Conservation (phyloP, 1,139 yeast genomes). For the Suhomyces maxii region DNA sequence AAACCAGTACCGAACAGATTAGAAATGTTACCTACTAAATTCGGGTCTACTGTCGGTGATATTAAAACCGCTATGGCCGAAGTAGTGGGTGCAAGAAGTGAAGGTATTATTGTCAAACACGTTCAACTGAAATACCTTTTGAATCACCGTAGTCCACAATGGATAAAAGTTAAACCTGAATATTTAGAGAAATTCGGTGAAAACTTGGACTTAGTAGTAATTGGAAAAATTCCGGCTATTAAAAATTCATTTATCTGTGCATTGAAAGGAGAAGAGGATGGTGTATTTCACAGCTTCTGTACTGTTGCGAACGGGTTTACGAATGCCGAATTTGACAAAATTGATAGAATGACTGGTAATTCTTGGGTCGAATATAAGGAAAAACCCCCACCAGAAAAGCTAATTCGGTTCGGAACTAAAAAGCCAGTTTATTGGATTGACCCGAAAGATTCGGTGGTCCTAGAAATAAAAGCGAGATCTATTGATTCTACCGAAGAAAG, state of each 20-base stretch:
- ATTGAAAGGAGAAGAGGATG: slow-evolving; percentile 35
- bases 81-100: slow-evolving; percentile 66
- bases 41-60: slow-evolving; percentile 48
- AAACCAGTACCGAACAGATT: slow-evolving; percentile 52
- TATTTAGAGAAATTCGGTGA: slow-evolving; percentile 86
- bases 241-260: slow-evolving; percentile 82
- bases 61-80: slow-evolving; percentile 56
- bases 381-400: slow-evolving; percentile 40
- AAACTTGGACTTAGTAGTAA: slow-evolving; percentile 72
- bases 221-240: slow-evolving; percentile 74
- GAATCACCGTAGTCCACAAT: slow-evolving; percentile 57
- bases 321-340: slow-evolving; percentile 55
- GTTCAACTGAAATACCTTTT: slow-evolving; percentile 58
- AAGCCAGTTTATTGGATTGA: slow-evolving; percentile 76
- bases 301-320: slow-evolving; percentile 86
- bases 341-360: slow-evolving; percentile 57
- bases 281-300: slow-evolving; percentile 59
- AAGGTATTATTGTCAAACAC: slow-evolving; percentile 80
- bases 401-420: slow-evolving; percentile 58
- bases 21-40: slow-evolving; percentile 52
- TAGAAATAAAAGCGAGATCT: slow-evolving; percentile 85
- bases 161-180: slow-evolving; percentile 93
- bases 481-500: slow-evolving; percentile 50
- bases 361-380: slow-evolving; percentile 56
- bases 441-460: slow-evolving; percentile 72